phyloP scores from a whole-genome alignment of 73 alveolate genomes.

The Paramecium primaurelia region DNA sequence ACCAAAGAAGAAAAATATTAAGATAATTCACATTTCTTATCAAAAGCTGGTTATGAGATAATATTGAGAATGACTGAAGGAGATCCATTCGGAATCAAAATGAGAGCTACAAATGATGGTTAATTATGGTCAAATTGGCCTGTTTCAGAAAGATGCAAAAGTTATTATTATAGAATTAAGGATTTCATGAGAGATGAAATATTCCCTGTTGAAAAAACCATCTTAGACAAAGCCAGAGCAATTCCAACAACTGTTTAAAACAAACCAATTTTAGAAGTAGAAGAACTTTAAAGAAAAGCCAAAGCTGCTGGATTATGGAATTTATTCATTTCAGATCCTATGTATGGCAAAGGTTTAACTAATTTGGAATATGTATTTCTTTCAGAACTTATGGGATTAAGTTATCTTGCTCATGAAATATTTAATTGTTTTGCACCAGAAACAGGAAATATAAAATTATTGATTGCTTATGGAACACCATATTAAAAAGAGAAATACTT shows the following conservation, averaged over 20 bases:
- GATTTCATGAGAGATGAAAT: neutral
- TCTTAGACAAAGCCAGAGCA: neutral
- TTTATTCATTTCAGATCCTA: neutral
- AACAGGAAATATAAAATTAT: neutral
- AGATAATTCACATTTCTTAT: neutral
- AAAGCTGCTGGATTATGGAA: neutral
- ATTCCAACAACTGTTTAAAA: neutral
- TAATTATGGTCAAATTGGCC: neutral
- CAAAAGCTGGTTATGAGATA: neutral
- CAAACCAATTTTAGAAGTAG: neutral
- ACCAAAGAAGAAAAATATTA: neutral
- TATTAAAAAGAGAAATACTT: neutral
- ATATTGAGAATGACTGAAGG: neutral
- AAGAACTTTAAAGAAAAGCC: neutral
- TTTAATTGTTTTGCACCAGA: conserved; percentile 10
- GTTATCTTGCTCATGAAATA: neutral
- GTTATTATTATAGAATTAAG: neutral
- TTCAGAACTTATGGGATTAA: neutral
- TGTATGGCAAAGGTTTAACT: neutral
- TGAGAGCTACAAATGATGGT: neutral
- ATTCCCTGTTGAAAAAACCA: neutral
- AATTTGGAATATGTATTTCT: neutral
- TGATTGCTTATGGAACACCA: neutral
- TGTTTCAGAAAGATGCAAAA: neutral
- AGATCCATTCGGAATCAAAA: neutral